phyloP scores from a whole-genome alignment of 2,329 filamentous ascomycete genomes.

The Fusarium bactridioides region DNA sequence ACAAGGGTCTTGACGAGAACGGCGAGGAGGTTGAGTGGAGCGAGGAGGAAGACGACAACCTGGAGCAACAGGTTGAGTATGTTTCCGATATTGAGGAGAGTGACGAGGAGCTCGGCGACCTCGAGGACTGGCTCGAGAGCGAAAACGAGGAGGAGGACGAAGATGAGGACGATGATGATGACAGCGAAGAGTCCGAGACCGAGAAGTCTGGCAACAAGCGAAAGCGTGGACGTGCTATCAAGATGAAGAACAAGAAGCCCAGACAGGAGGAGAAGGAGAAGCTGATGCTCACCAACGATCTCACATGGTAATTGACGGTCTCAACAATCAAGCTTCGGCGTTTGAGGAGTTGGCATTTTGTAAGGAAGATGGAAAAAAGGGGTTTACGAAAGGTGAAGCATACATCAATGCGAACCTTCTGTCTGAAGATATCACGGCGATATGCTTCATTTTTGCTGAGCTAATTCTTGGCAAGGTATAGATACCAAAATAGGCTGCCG shows the following conservation, averaged over 20 bases:
- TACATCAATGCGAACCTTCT: neutral
- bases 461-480: neutral
- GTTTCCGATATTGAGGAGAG: conserved; percentile 90
- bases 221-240: conserved; percentile 59
- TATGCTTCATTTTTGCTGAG: neutral
- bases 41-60: conserved; percentile 74
- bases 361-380: neutral
- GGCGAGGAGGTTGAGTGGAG: conserved; percentile 75
- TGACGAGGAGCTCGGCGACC: conserved; percentile 78
- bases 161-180: conserved; percentile 62
- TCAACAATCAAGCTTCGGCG: conserved; percentile 25
- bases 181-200: conserved; percentile 64
- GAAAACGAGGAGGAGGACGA: conserved; percentile 68
- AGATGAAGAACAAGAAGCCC: conserved; percentile 55
- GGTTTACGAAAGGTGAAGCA: neutral
- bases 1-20: conserved; percentile 84
- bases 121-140: conserved; percentile 92
- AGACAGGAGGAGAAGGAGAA: conserved; percentile 70
- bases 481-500: conserved; percentile 32
- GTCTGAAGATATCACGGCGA: neutral
- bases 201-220: conserved; percentile 65
- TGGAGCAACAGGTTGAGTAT: conserved; percentile 85
- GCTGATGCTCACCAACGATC: conserved; percentile 52
- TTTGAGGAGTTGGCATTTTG: conserved; percentile 38
- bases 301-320: conserved; percentile 48